Evolutionary conservation across 2,329 filamentous ascomycete genomes (phyloP).

Genomic region (Colletotrichum phormii): DNA sequence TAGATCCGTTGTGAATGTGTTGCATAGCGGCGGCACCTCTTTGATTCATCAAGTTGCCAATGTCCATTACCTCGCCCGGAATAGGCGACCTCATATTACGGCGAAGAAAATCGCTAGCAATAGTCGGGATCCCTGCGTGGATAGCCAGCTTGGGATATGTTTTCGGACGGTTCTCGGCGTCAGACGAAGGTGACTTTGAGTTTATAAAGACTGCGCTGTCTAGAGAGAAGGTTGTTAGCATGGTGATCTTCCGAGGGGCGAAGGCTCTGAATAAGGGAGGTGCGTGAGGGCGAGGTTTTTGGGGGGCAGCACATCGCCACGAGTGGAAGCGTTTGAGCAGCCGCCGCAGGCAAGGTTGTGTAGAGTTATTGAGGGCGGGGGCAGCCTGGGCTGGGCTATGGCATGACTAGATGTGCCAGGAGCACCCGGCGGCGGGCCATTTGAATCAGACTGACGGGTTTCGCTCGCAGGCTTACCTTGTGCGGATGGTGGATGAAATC

Average conservation of each 20-base stretch:
- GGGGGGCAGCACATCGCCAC: constrained; percentile 29
- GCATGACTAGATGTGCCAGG: constrained; percentile 36
- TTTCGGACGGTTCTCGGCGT: constrained; percentile 26
- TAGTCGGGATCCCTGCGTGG: constrained; percentile 29
- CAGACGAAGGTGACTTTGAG: constrained; percentile 35
- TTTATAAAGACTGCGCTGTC: constrained; percentile 25
- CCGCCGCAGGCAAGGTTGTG: constrained; percentile 20
- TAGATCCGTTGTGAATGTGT: constrained; percentile 39
- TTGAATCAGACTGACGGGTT: constrained; percentile 29
- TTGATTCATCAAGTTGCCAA: constrained; percentile 65
- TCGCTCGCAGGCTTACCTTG: constrained; percentile 34
- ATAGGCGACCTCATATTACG: constrained; percentile 56
- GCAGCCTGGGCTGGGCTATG: constrained; percentile 11
- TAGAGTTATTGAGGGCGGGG: constrained; percentile 18
- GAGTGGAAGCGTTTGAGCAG: constrained; percentile 29
- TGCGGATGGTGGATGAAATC: constrained; percentile 25
- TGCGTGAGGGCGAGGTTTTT: not conserved
- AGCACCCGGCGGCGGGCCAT: constrained; percentile 32
- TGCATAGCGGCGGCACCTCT: constrained; percentile 52
- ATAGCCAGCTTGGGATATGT: constrained; percentile 27
- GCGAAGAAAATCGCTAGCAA: constrained; percentile 25
- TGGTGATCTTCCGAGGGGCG: constrained; percentile 6
- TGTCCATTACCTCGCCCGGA: constrained; percentile 63
- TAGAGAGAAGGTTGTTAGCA: constrained; percentile 22
- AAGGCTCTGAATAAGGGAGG: constrained; percentile 14